Conservation (phyloP, 2,329 filamentous ascomycete genomes). For the Aspergillus sp. region DNA sequence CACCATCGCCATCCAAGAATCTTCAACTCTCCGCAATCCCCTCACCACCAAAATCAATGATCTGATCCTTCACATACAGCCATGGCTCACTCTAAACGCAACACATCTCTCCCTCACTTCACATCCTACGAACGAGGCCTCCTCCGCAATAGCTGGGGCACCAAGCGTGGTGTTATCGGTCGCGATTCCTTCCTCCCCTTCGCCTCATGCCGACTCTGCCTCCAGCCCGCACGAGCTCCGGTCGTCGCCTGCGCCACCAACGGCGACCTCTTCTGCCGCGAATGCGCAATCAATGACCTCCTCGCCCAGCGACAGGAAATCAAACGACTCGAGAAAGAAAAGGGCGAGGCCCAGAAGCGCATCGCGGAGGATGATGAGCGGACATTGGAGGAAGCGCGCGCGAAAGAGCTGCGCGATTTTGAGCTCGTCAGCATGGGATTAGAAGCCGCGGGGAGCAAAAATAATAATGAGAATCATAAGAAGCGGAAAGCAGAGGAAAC, state of each 20-base stretch:
- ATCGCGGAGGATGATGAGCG: conserved; percentile 55
- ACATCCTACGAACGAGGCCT: conserved; percentile 84
- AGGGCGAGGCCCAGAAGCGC: conserved; percentile 59
- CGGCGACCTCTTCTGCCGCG: conserved; percentile 90
- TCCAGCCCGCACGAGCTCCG: conserved; percentile 73
- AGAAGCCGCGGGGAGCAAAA: conserved; percentile 19
- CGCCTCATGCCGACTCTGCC: conserved; percentile 80
- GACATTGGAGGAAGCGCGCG: conserved; percentile 64
- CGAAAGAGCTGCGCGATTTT: conserved; percentile 72
- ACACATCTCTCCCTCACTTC: conserved; percentile 89
- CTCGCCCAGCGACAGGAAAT: conserved; percentile 88
- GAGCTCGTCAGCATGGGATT: conserved; percentile 75
- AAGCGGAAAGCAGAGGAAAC: conserved; percentile 25
- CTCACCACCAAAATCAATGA: too few relatives aligned
- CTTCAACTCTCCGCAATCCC: too few relatives aligned
- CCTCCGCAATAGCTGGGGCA: conserved; percentile 76
- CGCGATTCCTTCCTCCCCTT: conserved; percentile 92
- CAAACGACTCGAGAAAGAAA: conserved; percentile 67
- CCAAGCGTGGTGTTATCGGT: conserved; percentile 74
- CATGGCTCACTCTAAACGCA: conserved; percentile 64
- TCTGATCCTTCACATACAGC: background rate
- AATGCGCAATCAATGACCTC: conserved; percentile 90
- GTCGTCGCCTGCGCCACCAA: conserved; percentile 74
- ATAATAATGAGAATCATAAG: conserved; percentile 18
- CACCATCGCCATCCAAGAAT: too few relatives aligned